Base-by-base conservation (phyloP, 805 yeast genomes). In the Candida silvicultrix region DNA sequence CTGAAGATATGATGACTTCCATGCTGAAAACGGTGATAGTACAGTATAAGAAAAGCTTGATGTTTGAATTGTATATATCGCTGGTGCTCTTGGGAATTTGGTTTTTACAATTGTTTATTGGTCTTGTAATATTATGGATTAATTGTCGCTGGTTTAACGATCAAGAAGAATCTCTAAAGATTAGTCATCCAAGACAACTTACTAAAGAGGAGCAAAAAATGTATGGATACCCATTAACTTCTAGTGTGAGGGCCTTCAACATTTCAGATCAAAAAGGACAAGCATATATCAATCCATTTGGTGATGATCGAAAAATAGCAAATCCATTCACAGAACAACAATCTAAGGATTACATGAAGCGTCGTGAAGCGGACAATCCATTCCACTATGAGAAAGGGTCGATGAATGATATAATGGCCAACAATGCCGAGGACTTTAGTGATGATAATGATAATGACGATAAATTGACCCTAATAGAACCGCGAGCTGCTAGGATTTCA, bases 21-120 rank as follows among this genome's bases (percentile, higher is more conserved):
- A 50, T 63, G 2, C 45, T 69, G 10, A 43, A 59, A 3, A 50
- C 56, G 4, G 53, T 71, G 5, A 48, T 77, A 8, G 41, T 49
- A 3, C 53, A 58, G 9, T 74, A 70, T 46, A 57, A 61, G 39
- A 52, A 65, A 3, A 60, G 73, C 0, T 49, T 80, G 7, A 52
- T 62, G 50, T 46, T 65, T 18, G 87, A 82, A 56, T 58, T 80
- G 4, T 67, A 65, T 43, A 65, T 83, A 2, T 67, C 82, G 0
- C 31, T 70, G 4, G 66, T 60, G 0, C 55, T 83, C 0, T 41
- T 81, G 1, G 68, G 63, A 0, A 28, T 77, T 1, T 83, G 86
- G 85, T 1, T 69, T 0, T 5, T 71, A 0, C 79, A 78, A 50
- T 41, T 77, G 2, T 49, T 70, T 0, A 58, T 72, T 21, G 82